Evolutionary conservation across 768 basidiomycete species (phyloP).

Genomic region (Mycena crocata): DNA sequence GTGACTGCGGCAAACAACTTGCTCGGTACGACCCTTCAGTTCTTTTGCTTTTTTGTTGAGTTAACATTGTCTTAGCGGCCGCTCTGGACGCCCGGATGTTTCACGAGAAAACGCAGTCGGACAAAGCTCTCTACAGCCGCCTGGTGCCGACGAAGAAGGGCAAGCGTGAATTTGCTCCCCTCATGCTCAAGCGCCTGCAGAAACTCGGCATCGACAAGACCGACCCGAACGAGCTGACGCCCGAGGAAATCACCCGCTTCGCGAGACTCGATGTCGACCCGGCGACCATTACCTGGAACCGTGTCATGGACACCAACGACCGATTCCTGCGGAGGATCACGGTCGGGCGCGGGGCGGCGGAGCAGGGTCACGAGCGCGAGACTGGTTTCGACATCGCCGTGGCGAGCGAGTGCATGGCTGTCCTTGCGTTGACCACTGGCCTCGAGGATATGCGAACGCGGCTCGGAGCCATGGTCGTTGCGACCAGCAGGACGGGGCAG

Average conservation of each 20-base stretch:
- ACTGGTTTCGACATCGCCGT: slow-evolving; percentile 98
- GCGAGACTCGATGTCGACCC: slow-evolving; percentile 93
- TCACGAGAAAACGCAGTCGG: slow-evolving; percentile 95
- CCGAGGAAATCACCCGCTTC: slow-evolving; percentile 91
- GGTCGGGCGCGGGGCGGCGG: slow-evolving; percentile 90
- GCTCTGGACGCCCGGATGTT: slow-evolving; percentile 97
- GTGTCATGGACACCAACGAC: slow-evolving; percentile 96
- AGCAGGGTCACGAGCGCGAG: slow-evolving; percentile 88
- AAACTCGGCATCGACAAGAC: slow-evolving; percentile 97
- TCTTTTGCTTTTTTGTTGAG: neutral
- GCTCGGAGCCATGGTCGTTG: slow-evolving; percentile 97
- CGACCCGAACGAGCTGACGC: slow-evolving; percentile 89
- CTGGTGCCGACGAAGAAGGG: slow-evolving; percentile 95
- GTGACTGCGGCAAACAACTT: slow-evolving; percentile 98
- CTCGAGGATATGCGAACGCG: slow-evolving; percentile 92
- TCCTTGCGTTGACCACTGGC: slow-evolving; percentile 90
- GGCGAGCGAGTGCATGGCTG: slow-evolving; percentile 98
- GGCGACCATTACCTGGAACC: slow-evolving; percentile 96
- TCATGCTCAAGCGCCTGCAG: slow-evolving; percentile 95
- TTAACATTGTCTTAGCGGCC: slow-evolving; percentile 69
- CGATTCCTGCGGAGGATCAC: slow-evolving; percentile 95
- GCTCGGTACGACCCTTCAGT: slow-evolving; percentile 67
- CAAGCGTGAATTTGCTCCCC: slow-evolving; percentile 91
- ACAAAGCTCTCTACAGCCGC: slow-evolving; percentile 94
- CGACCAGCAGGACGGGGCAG: slow-evolving; percentile 90